These are phyloP conservation scores for Martiniozyma abietophila DNA, from an alignment of 805 yeast genomes.

Conservation along the genomic window DNA sequence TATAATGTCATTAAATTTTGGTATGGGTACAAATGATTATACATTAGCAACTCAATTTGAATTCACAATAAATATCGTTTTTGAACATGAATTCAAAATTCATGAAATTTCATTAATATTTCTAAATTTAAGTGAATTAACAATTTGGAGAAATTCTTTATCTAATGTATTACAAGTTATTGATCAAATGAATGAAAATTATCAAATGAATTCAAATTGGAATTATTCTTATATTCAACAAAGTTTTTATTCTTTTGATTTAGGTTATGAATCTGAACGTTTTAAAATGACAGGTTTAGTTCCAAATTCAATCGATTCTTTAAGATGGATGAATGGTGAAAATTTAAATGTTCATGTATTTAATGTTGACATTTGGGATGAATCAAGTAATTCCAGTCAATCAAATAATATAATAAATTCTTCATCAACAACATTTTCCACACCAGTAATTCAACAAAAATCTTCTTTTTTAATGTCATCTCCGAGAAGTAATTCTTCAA, in stretches of 20 bases:
- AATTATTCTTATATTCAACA: conserved; percentile 17
- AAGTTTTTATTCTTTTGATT: conserved; percentile 9
- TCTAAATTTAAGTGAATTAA: conserved; percentile 26
- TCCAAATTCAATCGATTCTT: conserved; percentile 3
- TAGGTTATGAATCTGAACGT: conserved; percentile 7
- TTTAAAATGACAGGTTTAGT: conserved; percentile 7
- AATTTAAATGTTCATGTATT: not conserved
- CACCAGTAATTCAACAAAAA: too few species aligned
- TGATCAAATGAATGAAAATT: conserved; percentile 21
- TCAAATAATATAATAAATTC: too few species aligned
- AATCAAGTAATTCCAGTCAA: too few species aligned
- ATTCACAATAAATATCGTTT: conserved; percentile 33
- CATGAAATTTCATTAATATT: conserved; percentile 37
- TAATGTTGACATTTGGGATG: conserved; percentile 6
- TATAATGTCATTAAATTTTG: conserved; percentile 16
- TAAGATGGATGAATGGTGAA: conserved; percentile 1
- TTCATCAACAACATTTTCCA: too few species aligned
- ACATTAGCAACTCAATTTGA: conserved; percentile 25
- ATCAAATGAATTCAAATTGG: too few species aligned
- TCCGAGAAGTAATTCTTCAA: too few species aligned
- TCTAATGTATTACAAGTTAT: conserved; percentile 3
- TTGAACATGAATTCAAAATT: conserved; percentile 33
- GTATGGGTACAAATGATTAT: too few species aligned
- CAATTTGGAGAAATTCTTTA: conserved; percentile 32
- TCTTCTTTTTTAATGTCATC: too few species aligned